Evolutionary conservation across 768 basidiomycete genomes (phyloP), one percentile per base, ranked within the genome.

Genomic region (Russula brevipes): DNA sequence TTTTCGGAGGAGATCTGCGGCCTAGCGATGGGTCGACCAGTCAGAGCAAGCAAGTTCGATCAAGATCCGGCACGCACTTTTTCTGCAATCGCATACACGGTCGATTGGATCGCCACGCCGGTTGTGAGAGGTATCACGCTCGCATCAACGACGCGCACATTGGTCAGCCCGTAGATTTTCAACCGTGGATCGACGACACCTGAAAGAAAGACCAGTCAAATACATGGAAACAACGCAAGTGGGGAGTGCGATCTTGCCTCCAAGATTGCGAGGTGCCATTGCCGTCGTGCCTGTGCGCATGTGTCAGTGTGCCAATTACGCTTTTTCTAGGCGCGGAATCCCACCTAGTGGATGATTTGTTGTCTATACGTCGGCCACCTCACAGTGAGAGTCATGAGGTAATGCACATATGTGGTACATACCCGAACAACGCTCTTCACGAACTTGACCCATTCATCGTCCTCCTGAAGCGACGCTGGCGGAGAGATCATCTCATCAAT

Each of bases 51-150:
- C 4, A 17, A 31, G 24, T 39, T n/a, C n/a, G 30, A 11, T 5
- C 7, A 44, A 38, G 11, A 33, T 11, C 3, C 12, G 12, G 33
- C 4, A 24, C 62, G 2, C 41, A 64, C 63, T 63, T 66, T 66
- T n/a, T 66, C 65, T 51, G 63, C 65, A 12, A 66, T 58, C 35
- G 63, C 65, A 45, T 64, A 66, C 30, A 66, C 65, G 5, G 62
- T 66, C 14, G 58, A 41, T 59, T 58, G 56, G 35, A 65, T 66
- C 4, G 65, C 65, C 4, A 66, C 65, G 24, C 65, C 65, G 10
- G 62, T 66, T n/a, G 65, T 66, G 30, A 66, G 65, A 35, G 65
- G 63, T 50, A 66, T 65, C n/a, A 59, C 53, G 35, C 63, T 54
- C 36, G 57, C 62, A 46, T 66, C 65, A 45, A 59, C 65, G 16